Percentiles rank a stretch among this genome's conserved stretches.
Evolutionary conservation across 1,284 basidiomycete genomes (phyloP).

Genomic region (Agroathelia rolfsii): DNA sequence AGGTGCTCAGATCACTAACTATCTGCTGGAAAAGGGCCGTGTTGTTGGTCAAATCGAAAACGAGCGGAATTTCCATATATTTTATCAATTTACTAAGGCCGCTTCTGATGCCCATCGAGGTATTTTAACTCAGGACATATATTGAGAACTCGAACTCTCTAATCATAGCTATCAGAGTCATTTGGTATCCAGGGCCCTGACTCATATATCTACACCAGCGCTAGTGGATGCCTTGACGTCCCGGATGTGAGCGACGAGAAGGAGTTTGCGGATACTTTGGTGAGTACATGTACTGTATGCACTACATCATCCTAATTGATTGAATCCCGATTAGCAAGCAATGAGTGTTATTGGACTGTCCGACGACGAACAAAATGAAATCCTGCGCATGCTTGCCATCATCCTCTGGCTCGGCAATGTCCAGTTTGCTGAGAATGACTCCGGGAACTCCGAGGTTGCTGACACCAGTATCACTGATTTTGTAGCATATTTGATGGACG

Average conservation of each 20-base stretch:
- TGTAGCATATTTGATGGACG: slow-evolving; percentile 90
- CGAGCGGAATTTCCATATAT: slow-evolving; percentile 98
- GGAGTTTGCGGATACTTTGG: slow-evolving; percentile 85
- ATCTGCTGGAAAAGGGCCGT: slow-evolving; percentile 93
- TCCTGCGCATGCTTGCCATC: slow-evolving; percentile 87
- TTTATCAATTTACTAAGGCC: slow-evolving; percentile 98
- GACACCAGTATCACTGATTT: slow-evolving; percentile 94
- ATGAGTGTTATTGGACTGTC: slow-evolving; percentile 91
- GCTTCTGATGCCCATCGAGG: slow-evolving; percentile 84
- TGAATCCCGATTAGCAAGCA: slow-evolving; percentile 52
- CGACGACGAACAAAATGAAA: slow-evolving; percentile 81
- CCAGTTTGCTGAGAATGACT: slow-evolving; percentile 81
- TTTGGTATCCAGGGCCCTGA: slow-evolving; percentile 98
- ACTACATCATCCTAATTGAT: slow-evolving; percentile 3
- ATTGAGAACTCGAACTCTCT: no score
- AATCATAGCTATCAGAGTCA: slow-evolving; percentile 51
- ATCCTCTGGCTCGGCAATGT: slow-evolving; percentile 97
- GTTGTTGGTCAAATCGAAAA: slow-evolving; percentile 96
- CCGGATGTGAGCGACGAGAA: slow-evolving; percentile 83
- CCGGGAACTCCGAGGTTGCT: slow-evolving; percentile 77
- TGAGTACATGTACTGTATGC: slow-evolving; percentile 25
- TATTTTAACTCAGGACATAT: no score
- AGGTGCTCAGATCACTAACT: slow-evolving; percentile 98
- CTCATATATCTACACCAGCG: slow-evolving; percentile 88
- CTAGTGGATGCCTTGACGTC: slow-evolving; percentile 89